A percentile compares a stretch with the other conserved stretches of the same genome.
These are phyloP conservation scores for Euphrasia confusa DNA, from an alignment of 257 asterid genomes.

Conservation along the genomic window DNA sequence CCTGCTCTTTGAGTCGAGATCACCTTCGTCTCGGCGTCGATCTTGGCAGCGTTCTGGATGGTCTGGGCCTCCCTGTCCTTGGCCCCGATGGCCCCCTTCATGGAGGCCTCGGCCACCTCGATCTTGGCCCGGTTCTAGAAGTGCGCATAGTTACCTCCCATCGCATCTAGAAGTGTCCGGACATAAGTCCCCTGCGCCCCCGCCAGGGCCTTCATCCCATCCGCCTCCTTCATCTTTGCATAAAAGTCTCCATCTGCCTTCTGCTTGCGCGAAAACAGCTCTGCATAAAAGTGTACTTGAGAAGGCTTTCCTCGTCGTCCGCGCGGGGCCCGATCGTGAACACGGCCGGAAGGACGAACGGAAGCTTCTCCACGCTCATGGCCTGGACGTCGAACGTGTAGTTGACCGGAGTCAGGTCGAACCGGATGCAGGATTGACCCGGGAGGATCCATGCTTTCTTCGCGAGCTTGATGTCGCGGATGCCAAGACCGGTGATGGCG, in stretches of 20 bases:
- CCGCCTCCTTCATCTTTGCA: constrained; percentile 58
- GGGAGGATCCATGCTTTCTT: constrained; percentile 63
- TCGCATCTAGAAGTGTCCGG: constrained; percentile 36
- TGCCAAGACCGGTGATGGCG: constrained; percentile 55
- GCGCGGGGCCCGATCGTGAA: constrained; percentile 64
- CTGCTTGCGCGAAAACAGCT: constrained; percentile 39
- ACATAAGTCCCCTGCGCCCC: constrained; percentile 59
- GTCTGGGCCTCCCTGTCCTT: constrained; percentile 52
- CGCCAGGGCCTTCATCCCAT: constrained; percentile 53
- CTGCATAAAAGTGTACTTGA: constrained; percentile 49
- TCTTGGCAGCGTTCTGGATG: constrained; percentile 48
- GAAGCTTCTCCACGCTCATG: constrained; percentile 74
- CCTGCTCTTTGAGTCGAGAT: constrained; percentile 49
- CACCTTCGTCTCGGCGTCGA: constrained; percentile 65
- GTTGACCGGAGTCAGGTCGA: constrained; percentile 60
- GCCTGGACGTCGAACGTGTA: constrained; percentile 75
- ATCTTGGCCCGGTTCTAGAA: constrained; percentile 52
- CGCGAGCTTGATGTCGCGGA: constrained; percentile 38
- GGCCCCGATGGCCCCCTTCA: constrained; percentile 62
- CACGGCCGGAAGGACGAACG: constrained; percentile 65
- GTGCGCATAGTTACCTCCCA: constrained; percentile 55
- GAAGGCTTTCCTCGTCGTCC: constrained; percentile 39
- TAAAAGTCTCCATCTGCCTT: constrained; percentile 68
- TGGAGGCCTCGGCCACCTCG: constrained; percentile 55
- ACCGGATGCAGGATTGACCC: constrained; percentile 40